Conservation (phyloP, 176 grass and related monocot species). For the Eragrostis nindensis region DNA sequence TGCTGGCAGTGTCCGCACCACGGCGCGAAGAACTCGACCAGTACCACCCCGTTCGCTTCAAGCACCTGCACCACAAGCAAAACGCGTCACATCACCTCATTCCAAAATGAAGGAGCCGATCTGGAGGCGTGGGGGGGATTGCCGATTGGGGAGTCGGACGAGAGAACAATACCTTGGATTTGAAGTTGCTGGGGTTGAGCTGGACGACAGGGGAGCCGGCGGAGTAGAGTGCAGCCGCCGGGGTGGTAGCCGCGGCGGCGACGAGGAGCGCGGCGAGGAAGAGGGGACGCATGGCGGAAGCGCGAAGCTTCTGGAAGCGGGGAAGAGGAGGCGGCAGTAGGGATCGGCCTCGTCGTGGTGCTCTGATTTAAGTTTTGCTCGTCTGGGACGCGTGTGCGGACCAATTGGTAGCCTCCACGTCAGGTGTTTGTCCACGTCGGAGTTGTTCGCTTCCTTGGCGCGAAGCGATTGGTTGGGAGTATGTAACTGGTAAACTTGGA, state of each 20-base stretch:
- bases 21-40: slow-evolving; percentile 98
- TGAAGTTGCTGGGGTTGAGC: slow-evolving; percentile 93
- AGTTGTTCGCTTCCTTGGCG: slow-evolving; percentile 36
- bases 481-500: neutral
- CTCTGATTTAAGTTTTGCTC: slow-evolving; percentile 41
- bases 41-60: slow-evolving; percentile 83
- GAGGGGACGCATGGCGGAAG: slow-evolving; percentile 53
- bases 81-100: neutral
- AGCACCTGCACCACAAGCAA: slow-evolving; percentile 66
- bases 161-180: slow-evolving; percentile 71
- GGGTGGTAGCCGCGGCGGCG: slow-evolving; percentile 32
- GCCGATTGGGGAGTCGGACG: neutral
- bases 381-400: slow-evolving; percentile 67
- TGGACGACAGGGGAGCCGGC: slow-evolving; percentile 89
- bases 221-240: slow-evolving; percentile 76
- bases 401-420: slow-evolving; percentile 67
- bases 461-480: neutral
- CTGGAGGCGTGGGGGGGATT: neutral
- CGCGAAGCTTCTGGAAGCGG: slow-evolving; percentile 60
- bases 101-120: slow-evolving; percentile 36
- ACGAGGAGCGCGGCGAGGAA: slow-evolving; percentile 39
- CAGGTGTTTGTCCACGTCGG: slow-evolving; percentile 36
- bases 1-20: slow-evolving; percentile 99
- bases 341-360: slow-evolving; percentile 22
- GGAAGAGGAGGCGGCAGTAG: neutral